Evolutionary conservation across 305 asterid genomes (phyloP), one percentile per base, ranked within the genome.

Genomic region (Fraxinus nigra): DNA sequence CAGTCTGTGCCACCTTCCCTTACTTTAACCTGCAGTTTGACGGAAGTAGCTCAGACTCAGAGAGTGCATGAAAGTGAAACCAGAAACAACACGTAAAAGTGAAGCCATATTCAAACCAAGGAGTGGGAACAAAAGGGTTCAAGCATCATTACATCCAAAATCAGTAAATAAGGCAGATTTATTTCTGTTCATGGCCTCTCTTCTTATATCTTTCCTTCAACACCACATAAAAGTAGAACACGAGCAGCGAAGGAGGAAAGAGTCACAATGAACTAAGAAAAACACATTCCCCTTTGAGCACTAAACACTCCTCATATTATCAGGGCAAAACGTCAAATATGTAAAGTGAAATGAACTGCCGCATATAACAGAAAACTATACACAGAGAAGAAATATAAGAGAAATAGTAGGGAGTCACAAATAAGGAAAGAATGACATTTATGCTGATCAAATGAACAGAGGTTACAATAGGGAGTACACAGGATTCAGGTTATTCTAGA

Each of bases 1-100:
- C 99, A 96, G 87, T 96, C 97, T 40, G 93, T 96, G 82, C 95
- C 97, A 70, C 98, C 98, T 89, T 94, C 98, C 83, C 95, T 92
- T 75, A 96, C 93, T 89, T 91, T 96, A 63, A 96, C 93, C 99
- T 96, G 92, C 78, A 84, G 84, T 65, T 84, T 77, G 38, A 79
- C 72, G 70, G 46, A 79, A 81, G 84, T 83, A 80, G 82, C 72
- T 46, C 76, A 67, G 33, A 24, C 34, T 9, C 35, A 67, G 73
- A 72, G 77, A 73, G 20, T n/a, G 54, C 67, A 72, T 48, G 38
- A 81, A 69, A 56, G 78, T 43, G 56, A 75, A 74, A 28, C 30
- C 51, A 75, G 77, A 43, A 9, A 75, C 10, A 77, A 59, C 13
- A 34, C 32, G 5, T 56, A 59, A 20, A 2, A 70, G 61, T 56